Evolutionary conservation across 2,329 filamentous ascomycete species (phyloP).

Genomic region (Fusarium brachygibbosum): DNA sequence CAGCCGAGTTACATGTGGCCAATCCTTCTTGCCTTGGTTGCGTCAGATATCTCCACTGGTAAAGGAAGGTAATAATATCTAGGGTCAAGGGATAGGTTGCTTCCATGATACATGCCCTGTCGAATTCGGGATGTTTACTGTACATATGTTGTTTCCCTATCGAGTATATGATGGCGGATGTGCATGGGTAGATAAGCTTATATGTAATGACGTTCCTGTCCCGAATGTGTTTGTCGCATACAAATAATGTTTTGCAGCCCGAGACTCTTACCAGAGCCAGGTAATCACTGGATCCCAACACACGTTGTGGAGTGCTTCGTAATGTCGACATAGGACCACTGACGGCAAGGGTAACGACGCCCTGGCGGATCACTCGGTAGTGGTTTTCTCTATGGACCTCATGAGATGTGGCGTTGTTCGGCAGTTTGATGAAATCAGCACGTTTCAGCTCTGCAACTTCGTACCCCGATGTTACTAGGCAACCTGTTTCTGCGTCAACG

Average conservation of each 20-base stretch:
- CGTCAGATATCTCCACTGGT: slow-evolving; percentile 19
- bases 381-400: not conserved
- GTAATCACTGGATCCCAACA: not conserved
- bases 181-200: slow-evolving; percentile 15
- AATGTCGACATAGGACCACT: slow-evolving; percentile 12
- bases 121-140: slow-evolving; percentile 13
- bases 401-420: not conserved
- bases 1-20: not conserved
- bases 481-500: slow-evolving; percentile 15
- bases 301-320: not conserved
- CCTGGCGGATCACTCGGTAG: not conserved
- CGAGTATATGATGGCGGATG: not conserved
- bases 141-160: not conserved
- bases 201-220: not conserved
- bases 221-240: slow-evolving; percentile 8
- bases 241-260: slow-evolving; percentile 11
- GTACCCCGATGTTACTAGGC: slow-evolving; percentile 21
- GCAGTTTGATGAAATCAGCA: not conserved
- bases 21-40: not conserved
- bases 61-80: slow-evolving; percentile 11
- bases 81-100: slow-evolving; percentile 2
- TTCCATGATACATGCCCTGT: slow-evolving; percentile 4
- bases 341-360: slow-evolving; percentile 2
- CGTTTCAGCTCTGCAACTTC: slow-evolving; percentile 4
- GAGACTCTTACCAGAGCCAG: slow-evolving; percentile 8